A percentile compares a stretch with the other conserved stretches of the same genome.
Conservation (phyloP, 345 rosid species). For the Lumnitzera racemosa region DNA sequence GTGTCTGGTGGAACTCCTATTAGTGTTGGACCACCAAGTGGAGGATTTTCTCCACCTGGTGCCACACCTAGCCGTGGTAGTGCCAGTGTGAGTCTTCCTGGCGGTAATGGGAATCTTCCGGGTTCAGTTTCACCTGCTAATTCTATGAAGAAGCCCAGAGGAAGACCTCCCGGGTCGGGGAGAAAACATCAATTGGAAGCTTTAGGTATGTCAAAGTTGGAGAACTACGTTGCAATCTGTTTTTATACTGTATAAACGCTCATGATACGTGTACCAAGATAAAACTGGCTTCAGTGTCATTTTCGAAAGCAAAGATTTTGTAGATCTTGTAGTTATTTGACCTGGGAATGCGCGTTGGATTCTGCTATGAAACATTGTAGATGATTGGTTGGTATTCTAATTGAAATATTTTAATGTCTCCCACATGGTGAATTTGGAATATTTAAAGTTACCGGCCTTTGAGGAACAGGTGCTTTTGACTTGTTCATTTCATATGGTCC, state of each 20-base stretch:
- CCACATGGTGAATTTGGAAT: no score
- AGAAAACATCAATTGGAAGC: constrained; percentile 52
- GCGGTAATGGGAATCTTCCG: constrained; percentile 6
- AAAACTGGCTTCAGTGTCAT: background rate
- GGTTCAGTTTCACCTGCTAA: constrained; percentile 29
- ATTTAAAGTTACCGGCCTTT: background rate
- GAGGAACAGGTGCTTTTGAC: background rate
- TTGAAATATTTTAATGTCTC: no score
- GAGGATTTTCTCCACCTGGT: constrained; percentile 23
- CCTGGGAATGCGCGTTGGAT: no score
- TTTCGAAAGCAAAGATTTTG: background rate
- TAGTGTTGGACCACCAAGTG: constrained; percentile 13
- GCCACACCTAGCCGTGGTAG: constrained; percentile 10
- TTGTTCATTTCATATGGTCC: background rate
- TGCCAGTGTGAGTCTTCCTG: background rate
- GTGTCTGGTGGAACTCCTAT: constrained; percentile 19
- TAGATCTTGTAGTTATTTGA: no score
- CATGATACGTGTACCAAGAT: background rate
- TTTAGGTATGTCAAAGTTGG: constrained; percentile 33
- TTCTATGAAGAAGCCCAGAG: constrained; percentile 51
- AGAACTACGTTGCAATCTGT: background rate
- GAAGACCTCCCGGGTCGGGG: constrained; percentile 82
- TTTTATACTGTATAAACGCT: background rate
- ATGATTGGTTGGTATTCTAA: no score
- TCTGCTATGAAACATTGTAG: no score